Evolutionary conservation across 2,329 filamentous ascomycete species (phyloP).

Genomic region (Dactylellina drechsleri): DNA sequence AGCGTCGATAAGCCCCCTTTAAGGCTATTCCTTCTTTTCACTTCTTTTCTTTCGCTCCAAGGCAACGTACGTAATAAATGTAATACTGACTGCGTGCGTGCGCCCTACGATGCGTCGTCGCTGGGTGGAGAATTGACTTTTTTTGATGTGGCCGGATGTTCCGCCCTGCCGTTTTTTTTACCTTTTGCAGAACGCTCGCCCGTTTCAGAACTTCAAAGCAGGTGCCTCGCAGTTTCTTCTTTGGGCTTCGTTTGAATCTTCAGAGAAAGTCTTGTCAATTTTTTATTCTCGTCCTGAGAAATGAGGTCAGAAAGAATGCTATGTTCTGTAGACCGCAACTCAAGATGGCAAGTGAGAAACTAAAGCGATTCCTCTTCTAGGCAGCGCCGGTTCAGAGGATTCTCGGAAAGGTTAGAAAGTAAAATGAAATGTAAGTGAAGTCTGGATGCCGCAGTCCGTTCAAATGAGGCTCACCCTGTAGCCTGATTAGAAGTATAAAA

Average conservation of each 20-base stretch:
- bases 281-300: slow-evolving; percentile 30
- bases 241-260: slow-evolving; percentile 23
- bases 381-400: slow-evolving; percentile 15
- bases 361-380: slow-evolving; percentile 23
- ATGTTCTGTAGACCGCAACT: background rate
- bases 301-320: slow-evolving; percentile 10
- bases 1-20: slow-evolving; percentile 14
- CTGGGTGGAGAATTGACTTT: slow-evolving; percentile 16
- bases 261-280: slow-evolving; percentile 6
- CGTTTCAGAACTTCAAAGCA: slow-evolving; percentile 31
- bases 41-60: background rate
- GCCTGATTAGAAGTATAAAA: slow-evolving; percentile 33
- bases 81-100: too few species aligned
- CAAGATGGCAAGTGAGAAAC: slow-evolving; percentile 45
- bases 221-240: slow-evolving; percentile 36
- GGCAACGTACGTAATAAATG: slow-evolving; percentile 9
- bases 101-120: slow-evolving; percentile 21
- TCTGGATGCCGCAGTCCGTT: slow-evolving; percentile 41
- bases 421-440: slow-evolving; percentile 1
- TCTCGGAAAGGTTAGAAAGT: background rate
- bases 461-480: slow-evolving; percentile 36
- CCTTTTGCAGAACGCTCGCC: slow-evolving; percentile 18
- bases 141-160: slow-evolving; percentile 6
- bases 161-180: background rate
- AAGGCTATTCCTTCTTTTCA: slow-evolving; percentile 4